Conservation (phyloP, 1,139 yeast species). For the Lodderomyces jiufengensis region DNA sequence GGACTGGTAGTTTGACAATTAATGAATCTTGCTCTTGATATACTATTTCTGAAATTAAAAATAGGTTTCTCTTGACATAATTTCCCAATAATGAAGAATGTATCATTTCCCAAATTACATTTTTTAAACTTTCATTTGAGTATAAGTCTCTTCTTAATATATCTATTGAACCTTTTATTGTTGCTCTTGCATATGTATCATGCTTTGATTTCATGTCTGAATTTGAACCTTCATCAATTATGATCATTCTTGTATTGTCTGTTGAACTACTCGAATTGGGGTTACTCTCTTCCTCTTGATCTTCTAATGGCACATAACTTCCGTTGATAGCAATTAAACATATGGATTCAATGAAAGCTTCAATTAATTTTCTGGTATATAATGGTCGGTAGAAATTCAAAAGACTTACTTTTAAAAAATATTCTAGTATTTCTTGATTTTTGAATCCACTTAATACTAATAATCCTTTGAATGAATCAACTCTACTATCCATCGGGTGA, state of each 20-base stretch:
- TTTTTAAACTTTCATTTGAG: slow-evolving; percentile 58
- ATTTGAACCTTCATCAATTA: slow-evolving; percentile 48
- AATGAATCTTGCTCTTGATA: slow-evolving; percentile 63
- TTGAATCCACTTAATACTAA: slow-evolving; percentile 74
- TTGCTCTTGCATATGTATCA: slow-evolving; percentile 39
- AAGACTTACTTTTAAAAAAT: slow-evolving; percentile 56
- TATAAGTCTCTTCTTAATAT: slow-evolving; percentile 63
- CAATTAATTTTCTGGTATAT: slow-evolving; percentile 50
- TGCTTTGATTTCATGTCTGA: slow-evolving; percentile 45
- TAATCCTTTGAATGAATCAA: slow-evolving; percentile 69
- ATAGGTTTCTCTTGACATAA: slow-evolving; percentile 57
- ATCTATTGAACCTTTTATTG: slow-evolving; percentile 62
- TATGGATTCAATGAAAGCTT: slow-evolving; percentile 47
- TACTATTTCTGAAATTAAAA: slow-evolving; percentile 63
- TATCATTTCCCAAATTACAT: slow-evolving; percentile 66
- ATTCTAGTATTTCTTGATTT: slow-evolving; percentile 55
- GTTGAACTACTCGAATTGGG: slow-evolving; percentile 11
- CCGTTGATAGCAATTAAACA: slow-evolving; percentile 73
- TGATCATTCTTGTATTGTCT: slow-evolving; percentile 32
- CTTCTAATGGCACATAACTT: slow-evolving; percentile 50
- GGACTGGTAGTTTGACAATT: slow-evolving; percentile 59
- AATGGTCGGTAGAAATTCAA: slow-evolving; percentile 50
- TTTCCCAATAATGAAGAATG: slow-evolving; percentile 59
- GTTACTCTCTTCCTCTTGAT: slow-evolving; percentile 20
- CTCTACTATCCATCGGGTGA: slow-evolving; percentile 51